These are phyloP conservation scores for Emmonsia crescens DNA, from an alignment of 2,329 filamentous ascomycete genomes.

Conservation along the genomic window DNA sequence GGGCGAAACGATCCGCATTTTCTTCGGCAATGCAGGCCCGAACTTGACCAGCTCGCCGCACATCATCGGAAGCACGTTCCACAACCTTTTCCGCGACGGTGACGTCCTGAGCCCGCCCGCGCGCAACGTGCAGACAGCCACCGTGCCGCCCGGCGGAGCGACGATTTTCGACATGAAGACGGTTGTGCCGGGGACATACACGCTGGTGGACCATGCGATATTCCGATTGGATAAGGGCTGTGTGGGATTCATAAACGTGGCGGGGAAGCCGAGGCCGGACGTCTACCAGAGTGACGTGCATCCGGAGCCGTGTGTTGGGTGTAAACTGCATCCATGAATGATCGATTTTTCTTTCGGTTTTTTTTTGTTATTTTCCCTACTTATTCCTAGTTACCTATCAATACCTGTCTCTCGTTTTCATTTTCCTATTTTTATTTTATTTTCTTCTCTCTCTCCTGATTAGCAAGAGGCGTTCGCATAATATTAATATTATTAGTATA, in stretches of 20 bases:
- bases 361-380: background rate
- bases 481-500: too few species aligned
- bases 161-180: conserved; percentile 25
- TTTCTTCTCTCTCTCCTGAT: background rate
- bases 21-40: conserved; percentile 27
- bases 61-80: conserved; percentile 23
- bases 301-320: conserved; percentile 22
- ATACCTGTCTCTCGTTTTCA: background rate
- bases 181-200: conserved; percentile 25
- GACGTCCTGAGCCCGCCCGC: conserved; percentile 23
- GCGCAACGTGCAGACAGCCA: conserved; percentile 18
- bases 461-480: background rate
- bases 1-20: conserved; percentile 24
- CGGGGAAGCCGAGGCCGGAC: conserved; percentile 20
- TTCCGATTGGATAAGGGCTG: conserved; percentile 27
- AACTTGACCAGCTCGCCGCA: conserved; percentile 27
- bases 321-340: conserved; percentile 23
- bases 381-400: background rate
- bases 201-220: conserved; percentile 26
- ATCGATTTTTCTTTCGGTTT: background rate
- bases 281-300: conserved; percentile 19
- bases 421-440: too few species aligned
- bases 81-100: conserved; percentile 22
- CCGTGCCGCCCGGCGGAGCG: conserved; percentile 20
- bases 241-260: conserved; percentile 27